Conservation (phyloP, 371 early-diverging fungal species). For the Haplosporangium sp. region DNA sequence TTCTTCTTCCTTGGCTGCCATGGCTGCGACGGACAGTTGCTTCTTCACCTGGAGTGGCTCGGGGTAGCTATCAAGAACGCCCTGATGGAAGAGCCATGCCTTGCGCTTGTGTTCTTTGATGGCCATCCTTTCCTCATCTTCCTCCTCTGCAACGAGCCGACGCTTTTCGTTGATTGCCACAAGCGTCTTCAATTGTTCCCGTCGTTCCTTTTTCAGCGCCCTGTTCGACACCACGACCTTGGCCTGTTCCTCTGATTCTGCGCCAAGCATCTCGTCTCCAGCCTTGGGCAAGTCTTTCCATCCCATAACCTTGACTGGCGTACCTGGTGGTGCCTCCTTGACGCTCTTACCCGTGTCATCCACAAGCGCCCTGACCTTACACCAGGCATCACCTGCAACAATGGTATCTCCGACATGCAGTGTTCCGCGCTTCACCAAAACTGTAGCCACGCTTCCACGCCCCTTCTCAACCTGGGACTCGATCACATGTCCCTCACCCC, state of each 20-base stretch:
- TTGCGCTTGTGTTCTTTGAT: constrained; percentile 70
- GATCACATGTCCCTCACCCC: constrained; percentile 86
- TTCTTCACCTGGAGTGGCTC: constrained; percentile 57
- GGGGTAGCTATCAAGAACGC: constrained; percentile 67
- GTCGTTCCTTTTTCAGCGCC: constrained; percentile 66
- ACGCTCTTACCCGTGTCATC: constrained; percentile 81
- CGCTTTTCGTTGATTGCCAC: constrained; percentile 86
- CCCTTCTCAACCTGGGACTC: constrained; percentile 92
- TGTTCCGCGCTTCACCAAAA: constrained; percentile 90
- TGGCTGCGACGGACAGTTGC: constrained; percentile 41
- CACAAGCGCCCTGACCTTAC: constrained; percentile 87
- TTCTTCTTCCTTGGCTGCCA: constrained; percentile 46
- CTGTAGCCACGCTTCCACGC: constrained; percentile 85
- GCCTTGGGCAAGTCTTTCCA: constrained; percentile 94
- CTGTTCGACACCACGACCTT: constrained; percentile 83
- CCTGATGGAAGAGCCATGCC: constrained; percentile 77
- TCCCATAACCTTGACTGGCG: constrained; percentile 90
- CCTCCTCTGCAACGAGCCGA: constrained; percentile 64
- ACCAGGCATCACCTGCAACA: constrained; percentile 88
- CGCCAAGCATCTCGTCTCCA: constrained; percentile 90
- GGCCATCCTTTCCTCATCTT: constrained; percentile 71
- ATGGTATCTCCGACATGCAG: constrained; percentile 80
- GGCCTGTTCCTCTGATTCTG: constrained; percentile 76
- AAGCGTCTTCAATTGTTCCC: constrained; percentile 72
- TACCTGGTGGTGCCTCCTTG: constrained; percentile 87